Evolutionary conservation across 345 rosid species (phyloP), one percentile per base, ranked within the genome.

Genomic region (Raphanus sativus): DNA sequence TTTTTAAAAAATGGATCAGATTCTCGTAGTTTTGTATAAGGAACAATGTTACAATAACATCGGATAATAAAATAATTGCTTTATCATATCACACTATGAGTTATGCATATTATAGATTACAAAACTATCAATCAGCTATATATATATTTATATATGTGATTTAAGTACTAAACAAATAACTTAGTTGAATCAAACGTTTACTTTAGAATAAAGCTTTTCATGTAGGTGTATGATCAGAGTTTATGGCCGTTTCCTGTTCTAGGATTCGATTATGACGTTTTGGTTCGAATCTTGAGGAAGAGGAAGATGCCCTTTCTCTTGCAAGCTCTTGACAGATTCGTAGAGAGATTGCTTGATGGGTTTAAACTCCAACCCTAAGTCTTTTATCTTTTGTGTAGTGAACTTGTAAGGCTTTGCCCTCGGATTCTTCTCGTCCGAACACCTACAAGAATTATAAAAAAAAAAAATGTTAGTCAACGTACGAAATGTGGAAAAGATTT

Each of bases 371-470:
- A 94, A 33, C 0, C 98, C 98, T 21, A 94, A 16, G 69, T 89
- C 96, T 81, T 73, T 88, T 0, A 92, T 89, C 91, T 91, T 95
- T 59, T 91, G 86, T 76, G 89, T 89, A 4, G 96, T 72, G 80
- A 92, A 89, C 71, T 89, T 89, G 93, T 89, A 91, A 0, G 94
- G 90, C 67, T 88, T 84, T 7, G 68, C 86, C 74, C 94, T 88
- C 24, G 99, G 97, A 61, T 89, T 92, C 81, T 80, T 89, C 85
- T 92, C 99, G 77, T 95, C 98, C 1, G 91, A 86, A 67, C 98
- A 92, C 87, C 99, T 92, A 83, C 65, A 69, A 50, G 28, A 25
- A 58, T 30, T 2, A 40, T 11, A 29, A 24, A 12, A 11, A 30
- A 5, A 24, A 3, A 54, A 74, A 29, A 45, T 33, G 68, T 45